phyloP scores from a whole-genome alignment of 2,329 filamentous ascomycete species.

The Endocalyx cinctus region DNA sequence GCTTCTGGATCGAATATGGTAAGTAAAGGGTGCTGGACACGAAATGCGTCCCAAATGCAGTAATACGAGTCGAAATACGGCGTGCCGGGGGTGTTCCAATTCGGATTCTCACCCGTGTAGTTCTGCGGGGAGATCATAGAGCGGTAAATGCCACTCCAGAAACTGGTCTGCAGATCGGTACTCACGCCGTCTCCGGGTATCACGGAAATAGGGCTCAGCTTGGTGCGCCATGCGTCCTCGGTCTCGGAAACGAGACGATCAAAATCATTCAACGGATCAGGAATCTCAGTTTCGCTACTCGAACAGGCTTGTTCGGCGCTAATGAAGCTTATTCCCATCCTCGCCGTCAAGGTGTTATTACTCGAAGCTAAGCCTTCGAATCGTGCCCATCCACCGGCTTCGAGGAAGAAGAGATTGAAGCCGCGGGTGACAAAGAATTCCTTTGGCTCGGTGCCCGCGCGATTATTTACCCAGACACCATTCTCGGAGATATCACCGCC shows the following conservation, averaged over 20 bases:
- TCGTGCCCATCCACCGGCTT: slow-evolving; percentile 50
- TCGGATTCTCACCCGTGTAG: slow-evolving; percentile 60
- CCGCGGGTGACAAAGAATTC: slow-evolving; percentile 33
- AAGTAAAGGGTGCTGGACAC: slow-evolving; percentile 58
- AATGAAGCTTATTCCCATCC: slow-evolving; percentile 62
- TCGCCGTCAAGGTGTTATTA: slow-evolving; percentile 48
- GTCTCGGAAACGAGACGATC: slow-evolving; percentile 44
- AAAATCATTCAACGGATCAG: slow-evolving; percentile 54
- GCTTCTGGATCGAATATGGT: slow-evolving; percentile 58
- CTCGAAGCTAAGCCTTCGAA: slow-evolving; percentile 42
- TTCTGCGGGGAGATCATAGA: slow-evolving; percentile 61
- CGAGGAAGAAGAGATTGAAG: slow-evolving; percentile 37
- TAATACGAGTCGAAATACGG: slow-evolving; percentile 59
- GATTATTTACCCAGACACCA: slow-evolving; percentile 36
- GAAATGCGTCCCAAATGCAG: slow-evolving; percentile 60
- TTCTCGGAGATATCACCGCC: slow-evolving; percentile 33
- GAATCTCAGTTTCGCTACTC: slow-evolving; percentile 59
- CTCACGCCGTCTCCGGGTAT: slow-evolving; percentile 44
- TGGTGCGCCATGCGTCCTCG: slow-evolving; percentile 51
- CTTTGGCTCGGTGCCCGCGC: slow-evolving; percentile 33
- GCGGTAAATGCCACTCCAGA: slow-evolving; percentile 60
- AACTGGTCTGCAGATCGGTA: slow-evolving; percentile 47
- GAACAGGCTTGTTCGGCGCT: slow-evolving; percentile 56
- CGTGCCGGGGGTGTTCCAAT: slow-evolving; percentile 56
- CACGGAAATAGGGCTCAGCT: slow-evolving; percentile 49